phyloP scores from a whole-genome alignment of 768 basidiomycete species.

The Macrocybe gigantea region DNA sequence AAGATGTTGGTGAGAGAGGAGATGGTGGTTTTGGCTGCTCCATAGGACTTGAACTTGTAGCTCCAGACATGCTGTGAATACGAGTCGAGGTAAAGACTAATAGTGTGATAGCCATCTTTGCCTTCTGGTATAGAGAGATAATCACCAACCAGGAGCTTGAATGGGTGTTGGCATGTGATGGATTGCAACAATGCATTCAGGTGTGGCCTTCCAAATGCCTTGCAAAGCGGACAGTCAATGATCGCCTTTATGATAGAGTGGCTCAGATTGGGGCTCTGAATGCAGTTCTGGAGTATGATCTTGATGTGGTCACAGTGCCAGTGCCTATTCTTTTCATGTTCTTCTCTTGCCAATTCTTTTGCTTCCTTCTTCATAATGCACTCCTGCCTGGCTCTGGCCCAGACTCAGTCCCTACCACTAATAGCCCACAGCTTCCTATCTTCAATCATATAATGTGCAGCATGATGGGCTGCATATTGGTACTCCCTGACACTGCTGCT shows the following conservation, averaged over 20 bases:
- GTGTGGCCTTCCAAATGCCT: slow-evolving; percentile 24
- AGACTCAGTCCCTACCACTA: slow-evolving; percentile 6
- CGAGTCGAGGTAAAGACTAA: slow-evolving; percentile 15
- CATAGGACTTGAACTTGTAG: slow-evolving; percentile 17
- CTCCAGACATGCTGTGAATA: slow-evolving; percentile 25
- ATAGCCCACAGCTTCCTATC: slow-evolving; percentile 21
- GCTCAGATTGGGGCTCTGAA: slow-evolving; percentile 22
- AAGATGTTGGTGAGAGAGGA: slow-evolving; percentile 6
- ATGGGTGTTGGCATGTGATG: slow-evolving; percentile 27
- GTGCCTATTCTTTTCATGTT: slow-evolving; percentile 22
- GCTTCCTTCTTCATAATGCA: slow-evolving; percentile 23
- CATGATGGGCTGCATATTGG: slow-evolving; percentile 16
- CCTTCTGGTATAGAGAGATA: slow-evolving; percentile 17
- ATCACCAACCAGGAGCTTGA: slow-evolving; percentile 29
- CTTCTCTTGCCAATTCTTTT: slow-evolving; percentile 10
- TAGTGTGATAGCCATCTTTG: slow-evolving; percentile 19
- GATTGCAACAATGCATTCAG: slow-evolving; percentile 29
- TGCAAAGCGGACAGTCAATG: slow-evolving; percentile 19
- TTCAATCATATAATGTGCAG: slow-evolving; percentile 18
- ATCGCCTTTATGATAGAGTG: slow-evolving; percentile 17
- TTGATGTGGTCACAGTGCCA: slow-evolving; percentile 28
- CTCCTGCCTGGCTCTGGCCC: slow-evolving; percentile 16
- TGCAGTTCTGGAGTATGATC: slow-evolving; percentile 17
- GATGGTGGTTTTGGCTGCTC: slow-evolving; percentile 20
- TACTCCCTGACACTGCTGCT: slow-evolving; percentile 8